Conservation (phyloP, 805 yeast species). For the Scheffersomyces ergatensis region DNA sequence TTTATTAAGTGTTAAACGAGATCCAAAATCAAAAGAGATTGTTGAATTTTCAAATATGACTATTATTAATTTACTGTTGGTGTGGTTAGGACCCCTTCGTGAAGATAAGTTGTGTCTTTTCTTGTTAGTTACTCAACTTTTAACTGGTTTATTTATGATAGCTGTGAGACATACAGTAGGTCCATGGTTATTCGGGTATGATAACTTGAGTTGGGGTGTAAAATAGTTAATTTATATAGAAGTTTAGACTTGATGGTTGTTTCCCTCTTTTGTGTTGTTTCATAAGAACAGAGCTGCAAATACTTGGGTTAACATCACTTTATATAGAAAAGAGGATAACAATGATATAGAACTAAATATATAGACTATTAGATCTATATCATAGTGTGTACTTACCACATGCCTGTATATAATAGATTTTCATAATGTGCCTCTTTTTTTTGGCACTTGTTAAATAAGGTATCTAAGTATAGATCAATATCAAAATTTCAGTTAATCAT, state of each 20-base stretch:
- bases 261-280: no score
- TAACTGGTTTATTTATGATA: constrained; percentile 64
- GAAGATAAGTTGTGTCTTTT: constrained; percentile 72
- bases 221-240: constrained; percentile 22
- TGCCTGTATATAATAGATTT: neutral
- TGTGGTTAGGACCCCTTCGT: constrained; percentile 86
- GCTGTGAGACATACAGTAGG: constrained; percentile 80
- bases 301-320: no score
- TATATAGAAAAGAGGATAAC: no score
- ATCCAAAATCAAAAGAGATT: constrained; percentile 17
- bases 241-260: no score
- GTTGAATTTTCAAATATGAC: constrained; percentile 76
- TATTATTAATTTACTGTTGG: constrained; percentile 75
- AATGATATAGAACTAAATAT: no score
- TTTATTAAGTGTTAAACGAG: constrained; percentile 41
- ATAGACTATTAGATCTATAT: no score
- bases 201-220: constrained; percentile 57
- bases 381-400: neutral
- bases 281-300: no score
- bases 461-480: no score
- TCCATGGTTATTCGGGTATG: constrained; percentile 83
- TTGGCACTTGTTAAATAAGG: neutral
- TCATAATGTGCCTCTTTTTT: neutral
- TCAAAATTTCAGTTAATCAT: neutral
- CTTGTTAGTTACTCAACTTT: constrained; percentile 61